A percentile compares a stretch with the other conserved stretches of the same genome.
phyloP scores from a whole-genome alignment of 2,329 filamentous ascomycete species.

The Colletotrichum sp. region DNA sequence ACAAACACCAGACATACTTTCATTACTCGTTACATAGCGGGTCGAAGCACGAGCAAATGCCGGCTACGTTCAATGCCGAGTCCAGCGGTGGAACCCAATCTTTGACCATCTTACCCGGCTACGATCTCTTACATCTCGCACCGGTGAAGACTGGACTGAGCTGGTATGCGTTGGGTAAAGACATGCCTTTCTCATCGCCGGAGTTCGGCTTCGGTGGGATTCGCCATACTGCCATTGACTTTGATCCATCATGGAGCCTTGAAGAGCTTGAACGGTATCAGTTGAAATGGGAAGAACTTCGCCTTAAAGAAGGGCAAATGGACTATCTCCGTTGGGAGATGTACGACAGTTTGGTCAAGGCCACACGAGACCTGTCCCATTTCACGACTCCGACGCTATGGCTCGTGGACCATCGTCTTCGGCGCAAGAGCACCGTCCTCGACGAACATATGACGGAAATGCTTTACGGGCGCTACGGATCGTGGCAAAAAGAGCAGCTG shows the following conservation, averaged over 20 bases:
- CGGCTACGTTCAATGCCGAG: background rate
- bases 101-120: background rate
- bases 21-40: accelerated
- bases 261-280: background rate
- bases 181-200: background rate
- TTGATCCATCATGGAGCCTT: background rate
- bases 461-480: background rate
- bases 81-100: background rate
- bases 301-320: no score
- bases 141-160: accelerated
- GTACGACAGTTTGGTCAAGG: background rate
- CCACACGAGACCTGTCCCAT: accelerated
- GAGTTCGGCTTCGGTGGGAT: background rate
- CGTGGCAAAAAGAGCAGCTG: background rate
- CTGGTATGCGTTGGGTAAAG: accelerated
- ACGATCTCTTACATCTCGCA: background rate
- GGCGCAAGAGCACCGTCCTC: background rate
- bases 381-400: background rate
- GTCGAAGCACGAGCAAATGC: background rate
- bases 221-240: background rate
- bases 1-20: accelerated
- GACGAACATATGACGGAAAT: background rate
- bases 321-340: no score
- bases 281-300: no score
- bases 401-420: background rate